A percentile compares a stretch with the other conserved stretches of the same genome.
Evolutionary conservation across 768 basidiomycete species (phyloP).

Genomic region (Chalciporus chontae): DNA sequence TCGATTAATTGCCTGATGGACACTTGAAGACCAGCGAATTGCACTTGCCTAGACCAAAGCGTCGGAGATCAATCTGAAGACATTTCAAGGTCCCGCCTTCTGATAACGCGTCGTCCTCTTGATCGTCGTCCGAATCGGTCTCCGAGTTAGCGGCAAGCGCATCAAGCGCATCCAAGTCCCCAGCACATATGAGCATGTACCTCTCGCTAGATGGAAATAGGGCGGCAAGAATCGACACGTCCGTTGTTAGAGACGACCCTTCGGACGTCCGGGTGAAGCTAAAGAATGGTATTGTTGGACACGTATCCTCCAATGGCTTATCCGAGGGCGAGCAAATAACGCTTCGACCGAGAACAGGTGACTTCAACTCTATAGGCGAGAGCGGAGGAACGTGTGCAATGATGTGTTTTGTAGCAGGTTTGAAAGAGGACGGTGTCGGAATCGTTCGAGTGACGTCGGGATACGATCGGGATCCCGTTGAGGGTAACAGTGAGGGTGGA

Average conservation of each 20-base stretch:
- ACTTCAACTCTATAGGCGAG: conserved; percentile 22
- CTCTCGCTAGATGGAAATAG: conserved; percentile 70
- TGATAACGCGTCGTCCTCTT: conserved; percentile 29
- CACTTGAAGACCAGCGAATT: neutral
- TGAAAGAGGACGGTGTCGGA: conserved; percentile 31
- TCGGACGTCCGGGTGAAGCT: conserved; percentile 76
- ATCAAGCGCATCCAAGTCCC: conserved; percentile 61
- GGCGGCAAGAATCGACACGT: conserved; percentile 60
- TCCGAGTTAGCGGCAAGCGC: conserved; percentile 29
- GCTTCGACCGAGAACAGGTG: conserved; percentile 7
- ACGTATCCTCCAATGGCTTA: conserved; percentile 10
- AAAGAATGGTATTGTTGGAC: conserved; percentile 61
- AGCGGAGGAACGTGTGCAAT: conserved; percentile 33
- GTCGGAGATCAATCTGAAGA: conserved; percentile 70
- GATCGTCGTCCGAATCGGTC: conserved; percentile 39
- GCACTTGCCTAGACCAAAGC: conserved; percentile 63
- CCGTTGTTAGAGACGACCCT: conserved; percentile 73
- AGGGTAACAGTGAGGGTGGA: conserved; percentile 32
- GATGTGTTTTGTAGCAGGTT: conserved; percentile 37
- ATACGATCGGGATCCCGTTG: conserved; percentile 40
- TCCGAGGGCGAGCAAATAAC: conserved; percentile 10
- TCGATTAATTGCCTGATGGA: too few relatives aligned
- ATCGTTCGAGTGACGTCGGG: conserved; percentile 36
- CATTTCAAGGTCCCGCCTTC: conserved; percentile 52
- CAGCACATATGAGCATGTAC: conserved; percentile 71